Evolutionary conservation across 208 protist species (phyloP).

Genomic region (Leishmania turanica): DNA sequence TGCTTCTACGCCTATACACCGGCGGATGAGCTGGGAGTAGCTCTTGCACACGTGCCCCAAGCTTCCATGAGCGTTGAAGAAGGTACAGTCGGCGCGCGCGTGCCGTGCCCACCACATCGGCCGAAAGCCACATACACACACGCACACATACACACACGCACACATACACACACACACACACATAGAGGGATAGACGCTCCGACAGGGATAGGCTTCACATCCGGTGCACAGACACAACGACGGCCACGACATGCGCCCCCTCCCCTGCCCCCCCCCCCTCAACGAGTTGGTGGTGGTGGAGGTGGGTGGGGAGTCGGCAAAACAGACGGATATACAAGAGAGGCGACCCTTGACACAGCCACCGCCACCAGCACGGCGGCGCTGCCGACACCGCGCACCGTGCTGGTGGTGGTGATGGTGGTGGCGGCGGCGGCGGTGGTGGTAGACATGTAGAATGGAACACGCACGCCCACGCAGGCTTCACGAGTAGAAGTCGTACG

Average conservation of each 20-base stretch:
- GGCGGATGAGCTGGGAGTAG: neutral
- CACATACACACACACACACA: conserved; percentile 4
- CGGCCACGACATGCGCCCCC: no score
- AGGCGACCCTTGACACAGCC: no score
- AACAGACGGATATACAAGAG: no score
- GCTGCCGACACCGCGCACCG: no score
- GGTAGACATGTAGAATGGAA: neutral
- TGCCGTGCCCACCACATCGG: neutral
- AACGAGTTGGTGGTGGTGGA: neutral
- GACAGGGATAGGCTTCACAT: no score
- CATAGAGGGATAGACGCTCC: neutral
- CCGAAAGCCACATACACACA: neutral
- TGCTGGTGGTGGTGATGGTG: no score
- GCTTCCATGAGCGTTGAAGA: neutral
- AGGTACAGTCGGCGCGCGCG: neutral
- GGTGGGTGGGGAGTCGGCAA: no score
- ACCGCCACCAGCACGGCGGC: no score
- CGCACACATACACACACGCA: neutral
- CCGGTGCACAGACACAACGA: no score
- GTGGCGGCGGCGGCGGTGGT: no score
- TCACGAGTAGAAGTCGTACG: conserved; percentile 90
- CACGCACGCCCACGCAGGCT: neutral
- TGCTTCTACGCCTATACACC: neutral
- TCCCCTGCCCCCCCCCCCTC: no score
- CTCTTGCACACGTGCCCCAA: neutral